A percentile compares a stretch with the other conserved stretches of the same genome.
These are phyloP conservation scores for Daldinia bambusicola DNA, from an alignment of 495 filamentous ascomycete species.

Conservation along the genomic window DNA sequence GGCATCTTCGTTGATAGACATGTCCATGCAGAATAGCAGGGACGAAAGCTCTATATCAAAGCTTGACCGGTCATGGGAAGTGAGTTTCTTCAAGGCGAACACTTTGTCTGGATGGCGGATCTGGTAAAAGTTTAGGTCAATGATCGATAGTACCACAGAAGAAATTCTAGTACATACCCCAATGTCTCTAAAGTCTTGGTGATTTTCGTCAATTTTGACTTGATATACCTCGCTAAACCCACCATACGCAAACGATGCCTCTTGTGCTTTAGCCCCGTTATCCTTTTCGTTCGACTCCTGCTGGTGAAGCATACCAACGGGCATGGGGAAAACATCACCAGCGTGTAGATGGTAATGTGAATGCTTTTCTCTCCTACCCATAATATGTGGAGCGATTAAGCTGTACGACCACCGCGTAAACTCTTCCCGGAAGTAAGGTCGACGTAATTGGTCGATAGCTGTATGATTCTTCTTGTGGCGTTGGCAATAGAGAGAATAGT, in stretches of 20 bases:
- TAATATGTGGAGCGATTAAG: conserved; percentile 21
- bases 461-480: conserved; percentile 4
- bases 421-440: neutral
- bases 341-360: conserved; percentile 23
- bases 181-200: conserved; percentile 20
- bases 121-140: neutral
- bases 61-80: conserved; percentile 9
- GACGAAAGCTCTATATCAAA: conserved; percentile 35
- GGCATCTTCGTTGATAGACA: neutral
- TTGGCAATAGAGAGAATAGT: conserved; percentile 9
- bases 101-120: conserved; percentile 13
- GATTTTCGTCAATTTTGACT: conserved; percentile 27
- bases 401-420: conserved; percentile 32
- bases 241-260: neutral
- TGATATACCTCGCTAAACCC: conserved; percentile 35
- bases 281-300: neutral
- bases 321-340: conserved; percentile 30
- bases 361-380: conserved; percentile 1
- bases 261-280: neutral
- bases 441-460: conserved; percentile 1
- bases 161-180: conserved; percentile 15
- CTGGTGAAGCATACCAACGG: neutral
- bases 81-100: conserved; percentile 38
- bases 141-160: neutral
- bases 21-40: conserved; percentile 37